Percentiles rank a stretch among this genome's conserved stretches.
These are phyloP conservation scores for Hansenula lynferdii DNA, from an alignment of 1,139 yeast genomes.

Conservation along the genomic window DNA sequence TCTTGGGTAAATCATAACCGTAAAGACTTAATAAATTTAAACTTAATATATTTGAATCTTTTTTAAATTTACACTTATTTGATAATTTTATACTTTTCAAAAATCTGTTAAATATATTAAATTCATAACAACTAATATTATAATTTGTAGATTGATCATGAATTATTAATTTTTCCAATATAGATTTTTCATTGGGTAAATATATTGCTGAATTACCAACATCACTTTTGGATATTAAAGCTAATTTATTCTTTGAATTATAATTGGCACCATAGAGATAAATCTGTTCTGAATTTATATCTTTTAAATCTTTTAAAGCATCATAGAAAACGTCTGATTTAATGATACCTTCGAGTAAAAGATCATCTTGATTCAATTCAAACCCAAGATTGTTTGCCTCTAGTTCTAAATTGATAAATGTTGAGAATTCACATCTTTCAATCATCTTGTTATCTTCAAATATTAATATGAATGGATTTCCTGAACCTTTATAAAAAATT, in stretches of 20 bases:
- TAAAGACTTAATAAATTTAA: conserved; percentile 29
- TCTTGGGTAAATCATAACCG: conserved; percentile 26
- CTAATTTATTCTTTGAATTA: conserved; percentile 25
- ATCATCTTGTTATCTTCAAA: conserved; percentile 68
- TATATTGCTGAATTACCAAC: conserved; percentile 66
- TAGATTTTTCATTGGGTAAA: conserved; percentile 59
- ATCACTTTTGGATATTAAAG: conserved; percentile 60
- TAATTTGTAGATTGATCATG: conserved; percentile 18
- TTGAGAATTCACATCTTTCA: conserved; percentile 67
- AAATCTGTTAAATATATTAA: conserved; percentile 46
- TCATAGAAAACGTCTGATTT: conserved; percentile 62
- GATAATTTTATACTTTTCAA: conserved; percentile 52
- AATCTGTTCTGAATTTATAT: conserved; percentile 56
- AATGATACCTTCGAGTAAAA: conserved; percentile 61
- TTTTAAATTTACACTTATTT: conserved; percentile 53
- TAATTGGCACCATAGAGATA: conserved; percentile 42
- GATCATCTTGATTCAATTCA: conserved; percentile 43
- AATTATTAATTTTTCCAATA: conserved; percentile 47
- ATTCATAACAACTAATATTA: conserved; percentile 42
- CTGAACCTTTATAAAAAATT: conserved; percentile 47
- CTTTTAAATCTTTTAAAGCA: conserved; percentile 62
- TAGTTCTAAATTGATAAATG: conserved; percentile 31
- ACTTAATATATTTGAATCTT: conserved; percentile 42
- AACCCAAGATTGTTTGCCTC: conserved; percentile 34
- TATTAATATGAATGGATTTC: conserved; percentile 61